Evolutionary conservation across 768 basidiomycete genomes (phyloP).

Genomic region (Galerina marginata): DNA sequence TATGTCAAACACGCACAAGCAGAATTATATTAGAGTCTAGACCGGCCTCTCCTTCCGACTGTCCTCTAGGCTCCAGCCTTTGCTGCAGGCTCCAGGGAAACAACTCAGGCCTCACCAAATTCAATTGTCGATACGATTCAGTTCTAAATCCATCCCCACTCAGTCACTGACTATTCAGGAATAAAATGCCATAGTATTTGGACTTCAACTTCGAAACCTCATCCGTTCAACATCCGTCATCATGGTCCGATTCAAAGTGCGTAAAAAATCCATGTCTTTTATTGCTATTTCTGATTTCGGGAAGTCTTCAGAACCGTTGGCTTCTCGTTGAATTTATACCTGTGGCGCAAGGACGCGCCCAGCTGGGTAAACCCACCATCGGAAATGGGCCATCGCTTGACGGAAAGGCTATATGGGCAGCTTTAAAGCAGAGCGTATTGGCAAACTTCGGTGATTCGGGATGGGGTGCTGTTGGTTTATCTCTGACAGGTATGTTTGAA

Average conservation of each 20-base stretch:
- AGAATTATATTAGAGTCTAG: too few species aligned
- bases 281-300: slow-evolving; percentile 11
- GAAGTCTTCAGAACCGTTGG: slow-evolving; percentile 75
- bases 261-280: background rate
- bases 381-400: slow-evolving; percentile 42
- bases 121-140: too few species aligned
- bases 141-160: too few species aligned
- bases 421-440: slow-evolving; percentile 72
- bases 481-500: slow-evolving; percentile 63
- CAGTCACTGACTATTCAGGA: too few species aligned
- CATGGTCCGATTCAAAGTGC: slow-evolving; percentile 78
- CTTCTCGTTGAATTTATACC: slow-evolving; percentile 84
- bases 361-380: slow-evolving; percentile 29
- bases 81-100: too few species aligned
- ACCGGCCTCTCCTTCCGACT: too few species aligned
- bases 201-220: background rate
- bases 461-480: slow-evolving; percentile 81
- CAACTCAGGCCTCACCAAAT: too few species aligned
- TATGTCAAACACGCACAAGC: too few species aligned
- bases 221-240: too few species aligned
- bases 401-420: slow-evolving; percentile 69
- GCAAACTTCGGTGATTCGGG: slow-evolving; percentile 83
- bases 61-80: too few species aligned
- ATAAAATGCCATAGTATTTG: background rate
- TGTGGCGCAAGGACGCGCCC: slow-evolving; percentile 33